A percentile compares a stretch with the other conserved stretches of the same genome.
Conservation (phyloP, 2,329 filamentous ascomycete species). For the Fusarium sp. region DNA sequence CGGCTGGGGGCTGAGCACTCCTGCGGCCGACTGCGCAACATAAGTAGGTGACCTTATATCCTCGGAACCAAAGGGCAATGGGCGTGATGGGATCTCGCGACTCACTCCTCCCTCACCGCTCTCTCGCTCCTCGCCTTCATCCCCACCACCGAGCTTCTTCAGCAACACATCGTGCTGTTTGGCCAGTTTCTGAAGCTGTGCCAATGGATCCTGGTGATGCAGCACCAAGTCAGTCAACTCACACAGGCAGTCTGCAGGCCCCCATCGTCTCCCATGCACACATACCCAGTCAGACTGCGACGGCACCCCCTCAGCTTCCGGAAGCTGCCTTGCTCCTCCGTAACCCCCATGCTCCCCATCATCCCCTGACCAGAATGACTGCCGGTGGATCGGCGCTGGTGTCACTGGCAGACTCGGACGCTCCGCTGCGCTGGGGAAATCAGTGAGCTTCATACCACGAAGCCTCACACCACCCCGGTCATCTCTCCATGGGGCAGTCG, state of each 20-base stretch:
- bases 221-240: slow-evolving; percentile 65
- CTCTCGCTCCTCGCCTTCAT: slow-evolving; percentile 41
- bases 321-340: slow-evolving; percentile 70
- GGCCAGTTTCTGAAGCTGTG: slow-evolving; percentile 77
- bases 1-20: slow-evolving; percentile 56
- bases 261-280: slow-evolving; percentile 67
- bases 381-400: slow-evolving; percentile 80
- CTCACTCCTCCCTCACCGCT: slow-evolving; percentile 43
- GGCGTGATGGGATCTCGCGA: slow-evolving; percentile 60
- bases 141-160: slow-evolving; percentile 59
- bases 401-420: slow-evolving; percentile 91
- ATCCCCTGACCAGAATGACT: slow-evolving; percentile 73
- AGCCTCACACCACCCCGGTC: slow-evolving; percentile 19
- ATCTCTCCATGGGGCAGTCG: slow-evolving; percentile 19
- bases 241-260: slow-evolving; percentile 65
- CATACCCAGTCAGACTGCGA: slow-evolving; percentile 95
- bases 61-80: slow-evolving; percentile 66
- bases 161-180: slow-evolving; percentile 73
- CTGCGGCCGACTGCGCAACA: slow-evolving; percentile 41
- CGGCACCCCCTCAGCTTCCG: slow-evolving; percentile 84
- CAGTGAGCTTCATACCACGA: slow-evolving; percentile 76
- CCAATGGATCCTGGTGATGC: slow-evolving; percentile 73
- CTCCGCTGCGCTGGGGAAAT: slow-evolving; percentile 86
- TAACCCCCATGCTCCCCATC: slow-evolving; percentile 57
- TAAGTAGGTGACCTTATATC: slow-evolving; percentile 45